Conservation (phyloP, 441 rosid genomes). For the Metrosideros polymorpha region DNA sequence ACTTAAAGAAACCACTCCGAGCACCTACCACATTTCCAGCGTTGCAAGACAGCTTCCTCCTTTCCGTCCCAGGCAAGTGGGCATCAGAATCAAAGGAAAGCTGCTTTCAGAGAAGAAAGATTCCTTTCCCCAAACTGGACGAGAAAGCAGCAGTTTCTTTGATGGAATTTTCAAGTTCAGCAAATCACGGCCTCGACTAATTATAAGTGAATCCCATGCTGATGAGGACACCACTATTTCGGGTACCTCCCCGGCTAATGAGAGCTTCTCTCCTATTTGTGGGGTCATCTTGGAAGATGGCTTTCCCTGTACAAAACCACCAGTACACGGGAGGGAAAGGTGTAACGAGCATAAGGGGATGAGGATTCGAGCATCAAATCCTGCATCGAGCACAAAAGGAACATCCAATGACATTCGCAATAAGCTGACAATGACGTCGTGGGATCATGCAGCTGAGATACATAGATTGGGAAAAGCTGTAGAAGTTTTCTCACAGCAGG, state of each 20-base stretch:
- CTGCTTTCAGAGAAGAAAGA: constrained; percentile 10
- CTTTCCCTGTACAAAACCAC: not conserved
- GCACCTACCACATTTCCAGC: constrained; percentile 16
- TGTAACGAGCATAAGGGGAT: constrained; percentile 8
- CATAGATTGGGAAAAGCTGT: not conserved
- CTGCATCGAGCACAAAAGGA: not conserved
- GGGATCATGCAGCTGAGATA: not conserved
- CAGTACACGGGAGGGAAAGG: constrained; percentile 5
- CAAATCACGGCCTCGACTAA: constrained; percentile 44
- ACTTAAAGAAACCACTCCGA: constrained; percentile 21
- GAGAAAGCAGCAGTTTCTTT: constrained; percentile 15
- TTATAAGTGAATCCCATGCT: constrained; percentile 17
- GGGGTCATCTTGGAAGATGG: constrained; percentile 1
- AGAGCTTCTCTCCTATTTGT: constrained; percentile 15
- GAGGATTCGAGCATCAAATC: not conserved
- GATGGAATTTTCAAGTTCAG: constrained; percentile 28
- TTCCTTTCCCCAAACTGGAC: constrained; percentile 9
- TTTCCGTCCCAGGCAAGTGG: constrained; percentile 28
- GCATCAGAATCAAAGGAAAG: constrained; percentile 31
- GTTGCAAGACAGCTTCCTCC: constrained; percentile 25
- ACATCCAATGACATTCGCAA: not conserved
- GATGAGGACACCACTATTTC: not conserved
- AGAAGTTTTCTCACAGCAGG: not conserved
- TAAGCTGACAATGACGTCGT: not conserved
- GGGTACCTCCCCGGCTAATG: not conserved